Conservation (phyloP, 2,329 filamentous ascomycete genomes). For the Diaporthe citri region DNA sequence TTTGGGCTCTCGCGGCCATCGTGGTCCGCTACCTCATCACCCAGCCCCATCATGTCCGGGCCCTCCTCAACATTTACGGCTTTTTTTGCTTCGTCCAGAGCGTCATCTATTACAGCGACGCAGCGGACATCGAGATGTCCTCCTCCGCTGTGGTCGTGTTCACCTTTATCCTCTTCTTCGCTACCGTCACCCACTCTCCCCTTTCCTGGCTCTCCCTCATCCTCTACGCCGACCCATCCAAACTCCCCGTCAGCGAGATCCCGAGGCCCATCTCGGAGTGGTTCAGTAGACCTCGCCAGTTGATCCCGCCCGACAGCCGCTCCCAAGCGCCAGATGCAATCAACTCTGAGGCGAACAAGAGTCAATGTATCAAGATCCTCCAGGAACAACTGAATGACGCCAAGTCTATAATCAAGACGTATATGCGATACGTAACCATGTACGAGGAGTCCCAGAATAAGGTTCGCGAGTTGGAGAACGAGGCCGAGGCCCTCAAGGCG, state of each 20-base stretch:
- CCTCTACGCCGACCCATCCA: slow-evolving; percentile 1
- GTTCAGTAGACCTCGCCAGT: not conserved
- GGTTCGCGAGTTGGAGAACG: not conserved
- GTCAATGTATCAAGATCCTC: not conserved
- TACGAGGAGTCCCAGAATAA: not conserved
- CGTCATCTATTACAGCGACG: not conserved
- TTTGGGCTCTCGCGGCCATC: not conserved
- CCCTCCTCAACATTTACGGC: not conserved
- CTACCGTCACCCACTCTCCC: not conserved
- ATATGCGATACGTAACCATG: not conserved
- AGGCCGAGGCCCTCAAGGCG: not conserved
- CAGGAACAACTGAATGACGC: not conserved
- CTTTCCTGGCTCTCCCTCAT: slow-evolving; percentile 5
- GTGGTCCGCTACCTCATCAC: slow-evolving; percentile 18
- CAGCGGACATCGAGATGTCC: not conserved
- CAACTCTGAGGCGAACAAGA: not conserved
- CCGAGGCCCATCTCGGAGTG: not conserved
- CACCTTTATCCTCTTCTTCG: not conserved
- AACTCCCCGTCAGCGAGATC: not conserved
- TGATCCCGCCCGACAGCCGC: not conserved
- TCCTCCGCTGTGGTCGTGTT: not conserved
- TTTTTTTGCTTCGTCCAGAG: not conserved
- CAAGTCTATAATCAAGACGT: not conserved
- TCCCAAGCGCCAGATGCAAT: not conserved
- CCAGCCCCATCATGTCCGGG: not conserved